Percentiles rank a stretch among this genome's conserved stretches.
Conservation (phyloP, 441 rosid genomes). For the Brassica balearica region DNA sequence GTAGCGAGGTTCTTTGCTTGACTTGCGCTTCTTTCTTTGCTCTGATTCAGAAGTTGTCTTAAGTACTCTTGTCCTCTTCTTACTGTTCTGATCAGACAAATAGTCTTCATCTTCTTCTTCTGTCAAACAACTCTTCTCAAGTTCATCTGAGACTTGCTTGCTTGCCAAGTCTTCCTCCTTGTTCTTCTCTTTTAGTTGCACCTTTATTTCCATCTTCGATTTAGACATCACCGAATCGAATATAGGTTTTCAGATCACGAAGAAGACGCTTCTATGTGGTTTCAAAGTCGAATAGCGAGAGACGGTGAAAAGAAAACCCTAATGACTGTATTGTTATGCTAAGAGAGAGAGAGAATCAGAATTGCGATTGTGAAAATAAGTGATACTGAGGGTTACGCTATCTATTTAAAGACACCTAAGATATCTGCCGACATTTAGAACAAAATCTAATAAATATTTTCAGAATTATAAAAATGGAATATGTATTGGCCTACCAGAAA, state of each 20-base stretch:
- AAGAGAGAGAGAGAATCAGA: too few relatives aligned
- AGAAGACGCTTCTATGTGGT: conserved; percentile 9
- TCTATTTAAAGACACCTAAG: conserved; percentile 2
- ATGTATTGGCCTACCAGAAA: background rate
- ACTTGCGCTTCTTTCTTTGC: conserved; percentile 30
- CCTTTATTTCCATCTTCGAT: conserved; percentile 55
- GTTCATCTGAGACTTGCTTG: conserved; percentile 43
- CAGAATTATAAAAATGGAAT: background rate
- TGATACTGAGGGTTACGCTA: conserved; percentile 2
- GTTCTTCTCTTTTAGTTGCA: conserved; percentile 26
- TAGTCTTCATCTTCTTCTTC: conserved; percentile 68
- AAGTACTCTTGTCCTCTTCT: conserved; percentile 51
- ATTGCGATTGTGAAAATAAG: background rate
- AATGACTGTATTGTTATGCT: too few relatives aligned
- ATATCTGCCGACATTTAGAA: background rate
- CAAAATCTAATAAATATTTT: background rate
- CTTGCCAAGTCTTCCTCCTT: background rate
- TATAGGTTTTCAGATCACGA: conserved; percentile 17
- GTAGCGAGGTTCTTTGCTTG: conserved; percentile 13
- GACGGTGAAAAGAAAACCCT: background rate
- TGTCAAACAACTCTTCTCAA: conserved; percentile 59
- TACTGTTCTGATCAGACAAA: conserved; percentile 54
- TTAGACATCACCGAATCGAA: background rate
- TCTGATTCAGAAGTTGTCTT: conserved; percentile 51
- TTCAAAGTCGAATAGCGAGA: conserved; percentile 12